Evolutionary conservation across 1,139 yeast species (phyloP).

Genomic region (Suhomyces terraborum): DNA sequence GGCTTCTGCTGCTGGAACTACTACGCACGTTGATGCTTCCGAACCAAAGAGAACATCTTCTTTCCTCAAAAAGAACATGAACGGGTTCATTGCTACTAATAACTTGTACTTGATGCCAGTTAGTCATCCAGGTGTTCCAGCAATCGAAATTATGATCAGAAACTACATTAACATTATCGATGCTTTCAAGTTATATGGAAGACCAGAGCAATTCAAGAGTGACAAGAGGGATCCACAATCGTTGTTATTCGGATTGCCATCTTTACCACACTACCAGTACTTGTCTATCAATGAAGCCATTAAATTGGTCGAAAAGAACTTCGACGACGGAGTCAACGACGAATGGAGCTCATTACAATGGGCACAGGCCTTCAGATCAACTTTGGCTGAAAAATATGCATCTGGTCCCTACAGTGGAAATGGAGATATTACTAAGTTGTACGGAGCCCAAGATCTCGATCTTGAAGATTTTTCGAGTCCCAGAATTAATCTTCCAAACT

Average conservation of each 20-base stretch:
- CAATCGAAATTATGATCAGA: slow-evolving; percentile 60
- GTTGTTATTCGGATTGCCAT: slow-evolving; percentile 57
- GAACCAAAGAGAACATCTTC: slow-evolving; percentile 17
- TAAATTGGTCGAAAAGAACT: slow-evolving; percentile 34
- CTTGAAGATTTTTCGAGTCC: slow-evolving; percentile 24
- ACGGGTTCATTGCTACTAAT: slow-evolving; percentile 37
- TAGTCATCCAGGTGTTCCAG: slow-evolving; percentile 56
- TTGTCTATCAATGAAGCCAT: slow-evolving; percentile 43
- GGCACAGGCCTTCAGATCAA: slow-evolving; percentile 38
- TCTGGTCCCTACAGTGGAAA: slow-evolving; percentile 28
- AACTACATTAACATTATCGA: slow-evolving; percentile 55
- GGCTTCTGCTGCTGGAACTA: slow-evolving; percentile 6
- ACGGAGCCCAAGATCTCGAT: slow-evolving; percentile 30
- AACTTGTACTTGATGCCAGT: slow-evolving; percentile 54
- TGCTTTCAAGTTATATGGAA: slow-evolving; percentile 55
- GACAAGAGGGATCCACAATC: slow-evolving; percentile 48
- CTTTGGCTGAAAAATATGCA: slow-evolving; percentile 9
- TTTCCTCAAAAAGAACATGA: slow-evolving; percentile 29
- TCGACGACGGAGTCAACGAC: slow-evolving; percentile 31
- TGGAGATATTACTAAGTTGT: slow-evolving; percentile 38
- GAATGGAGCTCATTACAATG: slow-evolving; percentile 45
- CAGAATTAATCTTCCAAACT: slow-evolving; percentile 11
- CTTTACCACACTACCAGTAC: slow-evolving; percentile 56
- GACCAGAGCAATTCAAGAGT: slow-evolving; percentile 53
- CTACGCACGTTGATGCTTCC: slow-evolving; percentile 7